Conservation (phyloP, 2,329 filamentous ascomycete genomes). For the Penicillium griseofulvum region DNA sequence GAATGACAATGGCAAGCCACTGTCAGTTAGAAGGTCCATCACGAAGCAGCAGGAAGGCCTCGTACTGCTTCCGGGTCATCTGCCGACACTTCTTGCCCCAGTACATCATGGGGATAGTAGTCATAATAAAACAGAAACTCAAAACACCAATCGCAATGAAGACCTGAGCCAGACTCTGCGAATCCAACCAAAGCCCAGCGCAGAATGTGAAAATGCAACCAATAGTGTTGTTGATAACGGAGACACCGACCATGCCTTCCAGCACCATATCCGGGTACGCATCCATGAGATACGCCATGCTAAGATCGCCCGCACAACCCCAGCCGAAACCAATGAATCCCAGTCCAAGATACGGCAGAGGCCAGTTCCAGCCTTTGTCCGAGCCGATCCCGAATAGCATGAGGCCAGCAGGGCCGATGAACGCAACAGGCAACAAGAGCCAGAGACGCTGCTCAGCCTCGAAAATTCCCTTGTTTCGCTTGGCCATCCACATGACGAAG, state of each 20-base stretch:
- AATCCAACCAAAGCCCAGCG: conserved; percentile 50
- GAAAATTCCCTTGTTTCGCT: conserved; percentile 53
- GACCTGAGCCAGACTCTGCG: conserved; percentile 45
- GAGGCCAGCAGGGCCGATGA: conserved; percentile 53
- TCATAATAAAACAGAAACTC: conserved; percentile 52
- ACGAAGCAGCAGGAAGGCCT: conserved; percentile 49
- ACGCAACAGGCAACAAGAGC: conserved; percentile 50
- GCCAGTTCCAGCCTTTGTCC: conserved; percentile 53
- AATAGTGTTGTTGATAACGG: conserved; percentile 57
- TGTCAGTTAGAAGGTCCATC: conserved; percentile 29
- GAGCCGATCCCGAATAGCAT: conserved; percentile 56
- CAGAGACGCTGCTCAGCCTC: conserved; percentile 57
- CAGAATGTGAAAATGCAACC: conserved; percentile 56
- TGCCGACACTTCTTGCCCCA: conserved; percentile 52
- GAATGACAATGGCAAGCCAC: not conserved
- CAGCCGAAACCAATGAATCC: conserved; percentile 61
- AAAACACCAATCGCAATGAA: conserved; percentile 55
- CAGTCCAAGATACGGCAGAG: conserved; percentile 54
- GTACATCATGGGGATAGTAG: conserved; percentile 55
- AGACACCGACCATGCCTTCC: conserved; percentile 59
- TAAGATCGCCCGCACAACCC: conserved; percentile 57
- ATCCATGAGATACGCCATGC: conserved; percentile 56
- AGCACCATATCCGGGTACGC: conserved; percentile 58
- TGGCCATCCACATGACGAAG: conserved; percentile 57
- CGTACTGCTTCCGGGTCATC: conserved; percentile 50